These are phyloP conservation scores for Leucaena leucocephala DNA, from an alignment of 306 rosid species.

Conservation along the genomic window DNA sequence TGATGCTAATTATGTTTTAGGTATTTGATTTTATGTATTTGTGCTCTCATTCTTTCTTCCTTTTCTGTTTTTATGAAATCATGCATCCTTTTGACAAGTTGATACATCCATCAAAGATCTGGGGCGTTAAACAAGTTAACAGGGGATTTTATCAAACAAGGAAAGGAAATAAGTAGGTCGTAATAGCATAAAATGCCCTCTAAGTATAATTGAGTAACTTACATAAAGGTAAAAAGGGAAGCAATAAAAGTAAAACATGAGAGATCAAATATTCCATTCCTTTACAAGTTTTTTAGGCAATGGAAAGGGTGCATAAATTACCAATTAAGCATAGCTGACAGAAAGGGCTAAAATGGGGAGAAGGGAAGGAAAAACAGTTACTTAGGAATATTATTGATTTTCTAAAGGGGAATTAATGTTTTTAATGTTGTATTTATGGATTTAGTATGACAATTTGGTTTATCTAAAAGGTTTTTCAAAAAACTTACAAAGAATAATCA, in stretches of 20 bases:
- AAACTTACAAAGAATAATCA: not conserved
- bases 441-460: not conserved
- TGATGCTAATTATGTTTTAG: slow-evolving; percentile 15
- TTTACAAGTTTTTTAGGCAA: not conserved
- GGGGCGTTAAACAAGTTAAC: not conserved
- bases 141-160: not conserved
- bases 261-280: not conserved
- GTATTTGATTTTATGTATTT: not conserved
- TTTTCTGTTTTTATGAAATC: not conserved
- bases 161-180: not conserved
- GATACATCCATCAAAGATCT: slow-evolving; percentile 2
- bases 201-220: not conserved
- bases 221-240: not conserved
- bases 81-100: not conserved
- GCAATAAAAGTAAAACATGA: not conserved
- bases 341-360: no score
- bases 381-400: not conserved
- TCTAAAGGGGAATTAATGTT: not conserved
- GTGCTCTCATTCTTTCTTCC: not conserved
- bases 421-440: not conserved
- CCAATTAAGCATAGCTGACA: not conserved
- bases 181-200: not conserved
- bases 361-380: no score
- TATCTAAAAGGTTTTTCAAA: not conserved
- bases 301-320: not conserved